Conservation (phyloP, 768 basidiomycete species). For the Pleurotus citrinopileatus region DNA sequence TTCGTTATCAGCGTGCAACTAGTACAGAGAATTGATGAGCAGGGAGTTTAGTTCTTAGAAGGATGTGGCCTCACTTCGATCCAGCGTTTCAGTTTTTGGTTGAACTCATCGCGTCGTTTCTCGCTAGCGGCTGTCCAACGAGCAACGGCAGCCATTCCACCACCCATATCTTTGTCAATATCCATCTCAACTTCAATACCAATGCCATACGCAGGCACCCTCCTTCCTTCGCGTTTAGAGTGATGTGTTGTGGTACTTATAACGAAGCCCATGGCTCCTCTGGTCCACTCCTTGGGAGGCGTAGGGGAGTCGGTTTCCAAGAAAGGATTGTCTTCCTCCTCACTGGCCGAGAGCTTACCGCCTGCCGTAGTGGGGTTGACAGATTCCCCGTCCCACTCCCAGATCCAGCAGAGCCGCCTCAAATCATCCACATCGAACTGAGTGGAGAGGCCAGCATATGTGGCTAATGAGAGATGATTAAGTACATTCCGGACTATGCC, state of each 20-base stretch:
- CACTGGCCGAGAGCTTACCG: constrained; percentile 8
- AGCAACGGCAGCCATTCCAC: constrained; percentile 87
- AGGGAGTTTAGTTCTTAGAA: not conserved
- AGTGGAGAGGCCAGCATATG: constrained; percentile 64
- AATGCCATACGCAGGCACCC: constrained; percentile 78
- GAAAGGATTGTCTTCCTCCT: constrained; percentile 74
- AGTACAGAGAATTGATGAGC: constrained; percentile 10
- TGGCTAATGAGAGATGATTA: constrained; percentile 68
- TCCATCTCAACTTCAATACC: constrained; percentile 88
- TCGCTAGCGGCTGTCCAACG: constrained; percentile 79
- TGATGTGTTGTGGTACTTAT: constrained; percentile 72
- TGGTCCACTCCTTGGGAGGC: constrained; percentile 64
- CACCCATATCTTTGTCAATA: constrained; percentile 74
- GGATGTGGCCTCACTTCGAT: constrained; percentile 40
- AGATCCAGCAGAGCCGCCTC: constrained; percentile 78
- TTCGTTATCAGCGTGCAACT: constrained; percentile 49
- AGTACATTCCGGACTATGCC: constrained; percentile 76
- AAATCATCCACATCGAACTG: constrained; percentile 70
- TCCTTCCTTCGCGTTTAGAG: constrained; percentile 59
- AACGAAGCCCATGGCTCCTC: constrained; percentile 78
- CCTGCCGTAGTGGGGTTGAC: constrained; percentile 23
- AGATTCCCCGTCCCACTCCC: constrained; percentile 77
- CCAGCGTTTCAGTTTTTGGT: constrained; percentile 64
- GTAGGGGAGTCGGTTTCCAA: constrained; percentile 37
- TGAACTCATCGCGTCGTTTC: constrained; percentile 54